Evolutionary conservation across 441 rosid species (phyloP).

Genomic region (Bocquillonia castaneifolia): DNA sequence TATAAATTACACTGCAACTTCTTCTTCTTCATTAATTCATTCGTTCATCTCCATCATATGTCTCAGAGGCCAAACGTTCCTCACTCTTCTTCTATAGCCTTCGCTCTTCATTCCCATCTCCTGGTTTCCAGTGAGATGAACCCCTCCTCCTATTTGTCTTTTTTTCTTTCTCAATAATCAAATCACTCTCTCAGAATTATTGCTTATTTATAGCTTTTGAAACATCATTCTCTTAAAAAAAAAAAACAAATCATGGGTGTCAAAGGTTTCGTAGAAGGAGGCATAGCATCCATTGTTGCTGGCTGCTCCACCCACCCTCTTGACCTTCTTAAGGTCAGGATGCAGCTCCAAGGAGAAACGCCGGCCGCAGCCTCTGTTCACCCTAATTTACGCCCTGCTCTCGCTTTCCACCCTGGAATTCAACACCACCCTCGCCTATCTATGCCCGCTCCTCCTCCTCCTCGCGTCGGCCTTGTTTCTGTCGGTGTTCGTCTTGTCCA

Average conservation of each 20-base stretch:
- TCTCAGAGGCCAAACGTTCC: slow-evolving; percentile 59
- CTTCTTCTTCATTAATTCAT: too few species aligned
- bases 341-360: slow-evolving; percentile 64
- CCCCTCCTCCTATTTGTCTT: not conserved
- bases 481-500: slow-evolving; percentile 49
- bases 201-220: not conserved
- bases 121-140: slow-evolving; percentile 53
- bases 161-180: not conserved
- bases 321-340: slow-evolving; percentile 60
- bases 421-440: slow-evolving; percentile 18
- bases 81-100: slow-evolving; percentile 58
- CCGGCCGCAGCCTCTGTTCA: slow-evolving; percentile 24
- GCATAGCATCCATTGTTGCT: slow-evolving; percentile 50
- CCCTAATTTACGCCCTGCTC: slow-evolving; percentile 40
- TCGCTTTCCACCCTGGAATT: slow-evolving; percentile 34
- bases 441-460: slow-evolving; percentile 11
- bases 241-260: slow-evolving; percentile 35
- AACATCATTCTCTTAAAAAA: not conserved
- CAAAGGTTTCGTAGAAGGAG: slow-evolving; percentile 58
- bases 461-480: slow-evolving; percentile 40
- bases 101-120: slow-evolving; percentile 57
- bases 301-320: slow-evolving; percentile 56
- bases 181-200: too few species aligned
- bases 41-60: too few species aligned
- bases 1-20: too few species aligned